Percentiles rank a stretch among this genome's conserved stretches.
Conservation (phyloP, 2,329 filamentous ascomycete species). For the Metarhizium robertsii region DNA sequence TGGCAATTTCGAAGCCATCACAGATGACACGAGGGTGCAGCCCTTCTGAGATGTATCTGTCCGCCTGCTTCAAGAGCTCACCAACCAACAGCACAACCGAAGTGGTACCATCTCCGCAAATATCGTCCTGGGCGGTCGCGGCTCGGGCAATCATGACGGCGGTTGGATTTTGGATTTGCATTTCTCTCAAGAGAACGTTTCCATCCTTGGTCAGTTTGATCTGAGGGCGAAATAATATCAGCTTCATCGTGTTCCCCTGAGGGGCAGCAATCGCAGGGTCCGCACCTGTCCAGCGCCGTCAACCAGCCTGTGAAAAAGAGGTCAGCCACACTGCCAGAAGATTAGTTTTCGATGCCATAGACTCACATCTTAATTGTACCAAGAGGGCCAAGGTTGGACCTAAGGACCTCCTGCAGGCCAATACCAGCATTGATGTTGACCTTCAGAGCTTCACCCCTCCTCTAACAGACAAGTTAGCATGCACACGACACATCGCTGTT, state of each 20-base stretch:
- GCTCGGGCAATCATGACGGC: slow-evolving; percentile 77
- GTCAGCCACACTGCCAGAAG: background rate
- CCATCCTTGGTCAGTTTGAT: slow-evolving; percentile 99
- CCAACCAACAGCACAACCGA: slow-evolving; percentile 92
- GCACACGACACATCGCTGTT: slow-evolving; percentile 1
- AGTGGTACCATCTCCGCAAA: slow-evolving; percentile 95
- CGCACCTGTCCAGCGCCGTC: slow-evolving; percentile 60
- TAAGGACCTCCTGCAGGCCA: slow-evolving; percentile 86
- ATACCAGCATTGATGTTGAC: slow-evolving; percentile 97
- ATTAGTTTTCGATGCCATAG: too few species aligned
- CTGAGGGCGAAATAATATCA: slow-evolving; percentile 31
- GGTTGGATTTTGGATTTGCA: slow-evolving; percentile 98
- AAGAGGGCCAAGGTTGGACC: slow-evolving; percentile 88
- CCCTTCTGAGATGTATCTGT: slow-evolving; percentile 93
- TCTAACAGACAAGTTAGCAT: slow-evolving; percentile 39
- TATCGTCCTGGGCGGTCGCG: slow-evolving; percentile 96
- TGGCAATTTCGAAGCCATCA: slow-evolving; percentile 95
- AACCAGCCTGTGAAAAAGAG: slow-evolving; percentile 42
- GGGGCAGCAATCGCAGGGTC: slow-evolving; percentile 16
- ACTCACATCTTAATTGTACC: slow-evolving; percentile 91
- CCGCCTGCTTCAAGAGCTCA: slow-evolving; percentile 94
- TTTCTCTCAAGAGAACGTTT: slow-evolving; percentile 70
- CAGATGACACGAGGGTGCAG: slow-evolving; percentile 94
- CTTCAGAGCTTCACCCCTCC: slow-evolving; percentile 90
- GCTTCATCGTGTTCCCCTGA: slow-evolving; percentile 17